Evolutionary conservation across 495 filamentous ascomycete genomes (phyloP).

Genomic region (Tuber melanosporum): DNA sequence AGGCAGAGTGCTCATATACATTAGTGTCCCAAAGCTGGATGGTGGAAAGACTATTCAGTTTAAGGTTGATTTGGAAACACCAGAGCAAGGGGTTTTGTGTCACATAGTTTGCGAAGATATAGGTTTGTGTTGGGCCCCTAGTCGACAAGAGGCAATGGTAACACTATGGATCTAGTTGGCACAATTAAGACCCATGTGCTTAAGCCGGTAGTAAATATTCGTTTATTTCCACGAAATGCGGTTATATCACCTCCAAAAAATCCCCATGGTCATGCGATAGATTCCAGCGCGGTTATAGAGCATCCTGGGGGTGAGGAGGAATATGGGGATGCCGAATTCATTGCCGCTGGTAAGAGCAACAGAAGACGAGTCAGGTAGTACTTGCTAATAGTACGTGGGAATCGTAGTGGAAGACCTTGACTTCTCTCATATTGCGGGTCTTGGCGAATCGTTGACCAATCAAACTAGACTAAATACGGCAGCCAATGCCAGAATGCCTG

Average conservation of each 20-base stretch:
- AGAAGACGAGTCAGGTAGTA: not conserved
- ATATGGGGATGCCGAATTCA: conserved; percentile 48
- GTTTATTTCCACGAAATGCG: conserved; percentile 47
- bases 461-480: conserved; percentile 12
- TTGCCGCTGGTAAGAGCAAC: conserved; percentile 47
- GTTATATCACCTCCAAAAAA: not conserved
- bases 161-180: conserved; percentile 53
- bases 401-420: conserved; percentile 20
- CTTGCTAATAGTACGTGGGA: not conserved
- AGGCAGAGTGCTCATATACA: not conserved
- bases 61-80: conserved; percentile 51
- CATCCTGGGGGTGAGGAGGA: conserved; percentile 20
- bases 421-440: conserved; percentile 49
- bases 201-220: conserved; percentile 55
- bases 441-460: conserved; percentile 28
- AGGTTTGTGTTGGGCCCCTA: conserved; percentile 46
- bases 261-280: conserved; percentile 7
- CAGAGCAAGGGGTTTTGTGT: conserved; percentile 58
- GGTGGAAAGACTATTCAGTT: conserved; percentile 59
- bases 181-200: conserved; percentile 60
- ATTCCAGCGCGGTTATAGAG: conserved; percentile 24
- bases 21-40: conserved; percentile 60
- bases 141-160: not conserved
- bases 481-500: conserved; percentile 20
- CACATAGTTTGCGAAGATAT: conserved; percentile 85